Evolutionary conservation across 495 filamentous ascomycete genomes (phyloP).

Genomic region (Pyrenula aspistea): DNA sequence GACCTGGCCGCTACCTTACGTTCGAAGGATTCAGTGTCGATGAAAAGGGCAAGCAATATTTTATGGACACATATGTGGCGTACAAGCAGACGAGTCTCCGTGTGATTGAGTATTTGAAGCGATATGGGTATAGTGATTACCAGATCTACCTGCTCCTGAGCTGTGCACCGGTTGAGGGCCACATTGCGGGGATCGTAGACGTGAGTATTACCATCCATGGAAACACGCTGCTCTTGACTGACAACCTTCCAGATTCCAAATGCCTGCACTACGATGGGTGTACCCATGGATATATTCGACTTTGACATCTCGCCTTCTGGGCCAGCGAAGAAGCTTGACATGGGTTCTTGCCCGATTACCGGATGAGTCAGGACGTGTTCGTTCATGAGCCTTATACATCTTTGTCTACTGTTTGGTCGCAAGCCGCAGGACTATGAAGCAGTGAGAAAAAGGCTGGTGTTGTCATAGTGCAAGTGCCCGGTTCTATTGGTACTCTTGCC

Average conservation of each 20-base stretch:
- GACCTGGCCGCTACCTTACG: constrained; percentile 72
- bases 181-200: constrained; percentile 89
- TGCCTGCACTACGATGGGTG: constrained; percentile 78
- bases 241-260: constrained; percentile 32
- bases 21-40: constrained; percentile 96
- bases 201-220: constrained; percentile 31
- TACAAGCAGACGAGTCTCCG: constrained; percentile 79
- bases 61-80: constrained; percentile 83
- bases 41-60: constrained; percentile 84
- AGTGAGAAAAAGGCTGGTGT: no score
- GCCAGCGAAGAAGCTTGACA: constrained; percentile 50
- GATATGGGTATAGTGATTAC: constrained; percentile 69
- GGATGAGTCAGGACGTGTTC: no score
- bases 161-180: constrained; percentile 83
- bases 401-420: no score
- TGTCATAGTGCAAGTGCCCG: no score
- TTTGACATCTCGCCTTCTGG: constrained; percentile 75
- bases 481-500: no score
- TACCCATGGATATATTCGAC: constrained; percentile 94
- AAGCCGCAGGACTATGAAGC: no score
- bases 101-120: constrained; percentile 74
- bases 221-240: background rate
- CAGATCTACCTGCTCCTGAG: constrained; percentile 85
- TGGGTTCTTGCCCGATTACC: constrained; percentile 69
- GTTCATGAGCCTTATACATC: no score